Evolutionary conservation across 1,284 basidiomycete genomes (phyloP).

Genomic region (Sanghuangporus baumii): DNA sequence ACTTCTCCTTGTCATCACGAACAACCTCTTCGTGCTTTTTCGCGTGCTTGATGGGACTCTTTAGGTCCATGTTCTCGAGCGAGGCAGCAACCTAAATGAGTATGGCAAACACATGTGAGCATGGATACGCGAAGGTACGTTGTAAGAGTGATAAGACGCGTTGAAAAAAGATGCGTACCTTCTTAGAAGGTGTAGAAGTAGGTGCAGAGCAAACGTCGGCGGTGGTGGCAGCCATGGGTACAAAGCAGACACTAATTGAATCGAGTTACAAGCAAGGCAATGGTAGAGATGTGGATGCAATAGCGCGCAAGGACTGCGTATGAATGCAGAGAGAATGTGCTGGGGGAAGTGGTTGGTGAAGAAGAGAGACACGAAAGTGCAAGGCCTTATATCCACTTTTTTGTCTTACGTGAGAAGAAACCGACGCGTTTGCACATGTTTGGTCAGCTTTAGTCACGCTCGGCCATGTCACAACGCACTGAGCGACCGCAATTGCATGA

Average conservation of each 20-base stretch:
- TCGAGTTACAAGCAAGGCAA: not conserved
- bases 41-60: conserved; percentile 13
- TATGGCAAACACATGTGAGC: not conserved
- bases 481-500: not conserved
- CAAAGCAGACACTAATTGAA: not conserved
- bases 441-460: conserved; percentile 12
- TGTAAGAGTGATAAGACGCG: conserved; percentile 1
- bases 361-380: not conserved
- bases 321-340: not conserved
- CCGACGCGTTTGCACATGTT: conserved; percentile 14
- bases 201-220: conserved; percentile 18
- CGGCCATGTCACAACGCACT: not conserved
- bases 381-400: conserved; percentile 1
- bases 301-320: not conserved
- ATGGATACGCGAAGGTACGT: not conserved
- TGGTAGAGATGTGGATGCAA: not conserved
- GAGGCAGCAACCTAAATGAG: conserved; percentile 12
- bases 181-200: conserved; percentile 19
- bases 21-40: conserved; percentile 4
- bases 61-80: conserved; percentile 15
- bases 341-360: conserved; percentile 2
- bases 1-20: conserved; percentile 12
- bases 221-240: conserved; percentile 15
- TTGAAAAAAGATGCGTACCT: conserved; percentile 6
- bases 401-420: conserved; percentile 7